These are phyloP conservation scores for Globisporangium barbulae DNA, from an alignment of 352 stramenopile species.

Conservation along the genomic window DNA sequence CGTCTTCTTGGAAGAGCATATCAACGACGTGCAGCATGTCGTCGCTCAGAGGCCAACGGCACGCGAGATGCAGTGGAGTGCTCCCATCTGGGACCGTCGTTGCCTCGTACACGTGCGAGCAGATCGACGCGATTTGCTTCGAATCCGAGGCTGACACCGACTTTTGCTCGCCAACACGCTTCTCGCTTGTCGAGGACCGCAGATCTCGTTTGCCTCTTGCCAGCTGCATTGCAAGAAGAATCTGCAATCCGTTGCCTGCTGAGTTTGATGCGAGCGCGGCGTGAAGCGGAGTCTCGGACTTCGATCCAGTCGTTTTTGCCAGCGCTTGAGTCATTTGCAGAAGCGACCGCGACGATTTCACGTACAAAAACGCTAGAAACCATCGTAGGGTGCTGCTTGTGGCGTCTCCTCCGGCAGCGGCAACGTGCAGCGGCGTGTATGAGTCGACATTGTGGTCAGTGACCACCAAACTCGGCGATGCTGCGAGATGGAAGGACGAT, in stretches of 20 bases:
- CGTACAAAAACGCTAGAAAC: slow-evolving; percentile 39
- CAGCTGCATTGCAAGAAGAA: slow-evolving; percentile 34
- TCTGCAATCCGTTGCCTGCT: slow-evolving; percentile 34
- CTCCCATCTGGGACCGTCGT: slow-evolving; percentile 25
- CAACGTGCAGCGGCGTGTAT: slow-evolving; percentile 39
- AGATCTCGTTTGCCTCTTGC: slow-evolving; percentile 7
- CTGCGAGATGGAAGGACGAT: slow-evolving; percentile 31
- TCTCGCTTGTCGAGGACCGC: background rate
- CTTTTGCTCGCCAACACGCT: background rate
- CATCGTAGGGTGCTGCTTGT: slow-evolving; percentile 35
- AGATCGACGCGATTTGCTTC: slow-evolving; percentile 16
- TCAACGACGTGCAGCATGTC: slow-evolving; percentile 40
- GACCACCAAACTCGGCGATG: slow-evolving; percentile 24
- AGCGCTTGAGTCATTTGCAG: slow-evolving; percentile 22
- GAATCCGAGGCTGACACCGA: background rate
- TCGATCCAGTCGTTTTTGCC: slow-evolving; percentile 19
- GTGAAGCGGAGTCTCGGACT: slow-evolving; percentile 40
- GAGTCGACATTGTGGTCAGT: slow-evolving; percentile 34
- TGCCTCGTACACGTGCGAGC: slow-evolving; percentile 24
- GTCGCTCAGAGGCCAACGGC: slow-evolving; percentile 27
- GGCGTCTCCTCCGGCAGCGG: slow-evolving; percentile 33
- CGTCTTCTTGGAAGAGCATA: slow-evolving; percentile 38
- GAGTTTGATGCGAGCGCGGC: slow-evolving; percentile 36
- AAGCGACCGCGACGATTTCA: slow-evolving; percentile 11
- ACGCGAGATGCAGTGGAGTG: slow-evolving; percentile 54